Percentiles rank a stretch among this genome's conserved stretches.
These are phyloP conservation scores for Mucor indicus DNA, from an alignment of 371 early-diverging fungal species.

Conservation along the genomic window DNA sequence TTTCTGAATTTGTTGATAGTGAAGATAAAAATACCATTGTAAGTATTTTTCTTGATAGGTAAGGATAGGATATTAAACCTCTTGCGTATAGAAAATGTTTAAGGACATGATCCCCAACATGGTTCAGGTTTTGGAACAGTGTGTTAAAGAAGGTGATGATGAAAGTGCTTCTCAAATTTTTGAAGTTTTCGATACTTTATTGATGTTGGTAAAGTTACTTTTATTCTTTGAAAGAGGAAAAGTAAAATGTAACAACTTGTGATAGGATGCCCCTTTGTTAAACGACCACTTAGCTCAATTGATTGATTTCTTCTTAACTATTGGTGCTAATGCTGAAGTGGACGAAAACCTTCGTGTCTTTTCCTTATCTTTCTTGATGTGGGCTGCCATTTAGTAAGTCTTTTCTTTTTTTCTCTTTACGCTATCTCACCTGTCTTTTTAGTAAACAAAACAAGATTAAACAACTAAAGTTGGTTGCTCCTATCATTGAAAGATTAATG, in stretches of 20 bases:
- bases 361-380: constrained; percentile 83
- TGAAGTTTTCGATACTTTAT: constrained; percentile 78
- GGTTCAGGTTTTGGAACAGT: constrained; percentile 79
- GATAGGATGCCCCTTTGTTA: constrained; percentile 75
- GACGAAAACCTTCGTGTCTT: constrained; percentile 72
- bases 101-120: constrained; percentile 75
- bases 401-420: no score
- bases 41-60: constrained; percentile 6
- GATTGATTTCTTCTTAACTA: constrained; percentile 72
- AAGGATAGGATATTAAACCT: no score
- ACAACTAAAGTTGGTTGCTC: constrained; percentile 74
- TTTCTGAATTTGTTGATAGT: constrained; percentile 80
- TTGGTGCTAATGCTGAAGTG: constrained; percentile 65
- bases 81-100: constrained; percentile 48
- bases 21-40: constrained; percentile 67
- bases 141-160: constrained; percentile 68
- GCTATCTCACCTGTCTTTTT: no score
- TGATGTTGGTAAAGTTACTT: constrained; percentile 51
- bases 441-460: constrained; percentile 79
- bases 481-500: constrained; percentile 75
- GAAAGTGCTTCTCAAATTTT: constrained; percentile 73
- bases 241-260: neutral
- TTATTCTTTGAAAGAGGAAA: no score
- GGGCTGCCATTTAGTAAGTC: constrained; percentile 78
- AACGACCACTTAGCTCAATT: constrained; percentile 74